These are phyloP conservation scores for Gamsiella multidivaricata DNA, from an alignment of 192 early-diverging fungal genomes.

Conservation along the genomic window DNA sequence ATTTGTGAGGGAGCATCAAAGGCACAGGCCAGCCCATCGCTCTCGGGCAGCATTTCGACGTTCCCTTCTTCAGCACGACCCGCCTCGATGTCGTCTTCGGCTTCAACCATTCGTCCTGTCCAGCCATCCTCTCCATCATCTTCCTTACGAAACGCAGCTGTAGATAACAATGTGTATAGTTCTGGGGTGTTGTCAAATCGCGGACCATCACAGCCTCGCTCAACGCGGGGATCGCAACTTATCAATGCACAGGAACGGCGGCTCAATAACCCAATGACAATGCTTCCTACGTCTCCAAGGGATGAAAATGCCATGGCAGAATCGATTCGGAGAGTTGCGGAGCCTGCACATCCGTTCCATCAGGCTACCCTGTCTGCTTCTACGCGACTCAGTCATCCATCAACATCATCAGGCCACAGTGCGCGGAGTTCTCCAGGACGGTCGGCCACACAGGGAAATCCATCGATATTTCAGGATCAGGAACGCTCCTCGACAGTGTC, in stretches of 20 bases:
- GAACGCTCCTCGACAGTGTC: constrained; percentile 40
- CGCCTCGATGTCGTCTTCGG: constrained; percentile 49
- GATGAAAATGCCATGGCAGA: constrained; percentile 14
- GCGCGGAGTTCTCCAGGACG: constrained; percentile 9
- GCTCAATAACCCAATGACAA: background rate
- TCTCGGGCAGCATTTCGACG: constrained; percentile 35
- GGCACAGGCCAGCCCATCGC: constrained; percentile 41
- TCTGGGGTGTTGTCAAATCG: constrained; percentile 31
- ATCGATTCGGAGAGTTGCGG: background rate
- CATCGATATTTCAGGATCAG: constrained; percentile 14
- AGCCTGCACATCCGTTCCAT: constrained; percentile 47
- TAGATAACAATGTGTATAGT: constrained; percentile 16
- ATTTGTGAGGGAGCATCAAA: background rate
- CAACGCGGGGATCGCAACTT: constrained; percentile 41
- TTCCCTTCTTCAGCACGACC: constrained; percentile 29
- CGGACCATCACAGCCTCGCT: constrained; percentile 26
- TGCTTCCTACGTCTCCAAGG: constrained; percentile 31
- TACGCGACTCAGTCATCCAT: background rate
- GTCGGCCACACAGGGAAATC: background rate
- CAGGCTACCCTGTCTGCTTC: constrained; percentile 33
- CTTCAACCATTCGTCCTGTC: constrained; percentile 46
- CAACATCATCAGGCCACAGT: background rate
- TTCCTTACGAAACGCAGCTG: constrained; percentile 10
- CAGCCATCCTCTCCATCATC: constrained; percentile 43
- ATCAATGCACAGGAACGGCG: constrained; percentile 9